Base-by-base conservation (phyloP, 2,329 filamentous ascomycete genomes). In the Tolypocladium amazonense region DNA sequence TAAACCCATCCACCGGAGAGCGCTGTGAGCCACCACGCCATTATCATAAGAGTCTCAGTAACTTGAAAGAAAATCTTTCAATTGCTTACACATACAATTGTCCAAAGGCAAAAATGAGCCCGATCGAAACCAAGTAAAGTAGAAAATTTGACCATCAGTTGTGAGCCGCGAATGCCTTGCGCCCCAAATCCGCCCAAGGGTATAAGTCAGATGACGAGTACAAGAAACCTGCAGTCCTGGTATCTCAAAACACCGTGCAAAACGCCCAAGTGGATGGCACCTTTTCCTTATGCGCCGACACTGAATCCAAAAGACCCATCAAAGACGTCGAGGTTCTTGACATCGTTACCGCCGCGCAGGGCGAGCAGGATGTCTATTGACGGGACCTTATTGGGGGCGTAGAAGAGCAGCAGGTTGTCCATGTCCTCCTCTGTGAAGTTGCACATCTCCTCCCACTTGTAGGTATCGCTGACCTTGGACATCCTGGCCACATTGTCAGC, bases 391-490 rank as follows among this genome's bases (percentile, higher is more conserved):
- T 79, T 77, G 0, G 76, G 68, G 0, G 73, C 74, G 65, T 95
- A 97, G 70, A 87, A 92, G n/a, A 79, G 77, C 43, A 97, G 76
- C n/a, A 97, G 77, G 59, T 81, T 82, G 59, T 89, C 86, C 89
- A 97, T 96, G 67, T 92, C 92, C 67, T 88, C 83, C 57, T 94
- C 89, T 25, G 83, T 85, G 81, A 97, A 86, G 39, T 84, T 82
- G 65, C 90, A 92, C 65, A 97, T 83, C 63, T 97, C 89, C 62
- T 95, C 88, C 71, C 95, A 84, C 58, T 81, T 87, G 80, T 93
- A 97, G 41, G 86, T 81, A 66, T 97, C 91, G 76, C 92, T 97
- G 41, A 97, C 90, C 64, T 85, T 88, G 56, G 87, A 91, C 89
- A 97, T 97, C 92, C 89, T 91, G 63, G 7, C 25, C 14, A 23